Evolutionary conservation across 1,139 yeast species (phyloP).

Genomic region (Saccharomyces hybrid): DNA sequence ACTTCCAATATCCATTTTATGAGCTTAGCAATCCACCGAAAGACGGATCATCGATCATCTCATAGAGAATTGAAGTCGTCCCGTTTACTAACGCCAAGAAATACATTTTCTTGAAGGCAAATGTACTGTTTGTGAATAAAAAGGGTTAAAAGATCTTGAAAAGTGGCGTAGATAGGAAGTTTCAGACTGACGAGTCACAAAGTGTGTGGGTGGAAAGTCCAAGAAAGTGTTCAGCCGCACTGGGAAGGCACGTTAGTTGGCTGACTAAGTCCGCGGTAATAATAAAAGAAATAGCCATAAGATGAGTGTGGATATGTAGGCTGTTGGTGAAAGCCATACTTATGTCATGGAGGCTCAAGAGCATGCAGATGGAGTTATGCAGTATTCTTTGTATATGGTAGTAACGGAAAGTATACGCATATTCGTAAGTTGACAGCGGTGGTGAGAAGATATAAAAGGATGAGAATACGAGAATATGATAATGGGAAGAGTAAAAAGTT

Average conservation of each 20-base stretch:
- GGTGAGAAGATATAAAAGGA: background rate
- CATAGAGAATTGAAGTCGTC: background rate
- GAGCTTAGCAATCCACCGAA: background rate
- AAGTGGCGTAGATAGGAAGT: background rate
- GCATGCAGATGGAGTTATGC: background rate
- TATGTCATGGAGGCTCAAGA: background rate
- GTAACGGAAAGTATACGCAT: background rate
- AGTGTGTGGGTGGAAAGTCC: background rate
- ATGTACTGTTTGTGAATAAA: background rate
- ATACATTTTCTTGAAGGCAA: background rate
- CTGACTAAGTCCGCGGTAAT: background rate
- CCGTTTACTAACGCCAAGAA: background rate
- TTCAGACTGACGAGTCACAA: background rate
- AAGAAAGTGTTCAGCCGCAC: background rate
- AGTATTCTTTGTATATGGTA: background rate
- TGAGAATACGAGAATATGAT: background rate
- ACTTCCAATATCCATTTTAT: background rate
- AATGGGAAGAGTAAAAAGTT: background rate
- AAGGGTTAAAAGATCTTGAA: background rate
- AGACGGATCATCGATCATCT: background rate
- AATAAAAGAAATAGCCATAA: background rate
- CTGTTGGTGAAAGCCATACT: background rate
- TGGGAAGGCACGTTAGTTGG: background rate
- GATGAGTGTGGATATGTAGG: background rate
- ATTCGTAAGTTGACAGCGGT: background rate